phyloP scores from a whole-genome alignment of 768 basidiomycete genomes.

The Panaeolus cyanescens region DNA sequence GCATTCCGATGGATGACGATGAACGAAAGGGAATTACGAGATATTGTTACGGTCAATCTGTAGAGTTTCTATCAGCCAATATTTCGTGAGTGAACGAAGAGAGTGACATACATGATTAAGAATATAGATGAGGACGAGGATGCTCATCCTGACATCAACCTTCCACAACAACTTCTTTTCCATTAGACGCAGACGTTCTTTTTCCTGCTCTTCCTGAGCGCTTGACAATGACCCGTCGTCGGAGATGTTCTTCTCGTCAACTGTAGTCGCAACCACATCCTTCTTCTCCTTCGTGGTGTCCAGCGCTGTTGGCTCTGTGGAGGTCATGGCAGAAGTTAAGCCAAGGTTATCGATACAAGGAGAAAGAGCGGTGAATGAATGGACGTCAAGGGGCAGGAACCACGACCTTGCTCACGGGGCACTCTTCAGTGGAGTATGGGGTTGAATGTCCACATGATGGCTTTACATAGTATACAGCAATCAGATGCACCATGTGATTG shows the following conservation, averaged over 20 bases:
- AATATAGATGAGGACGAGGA: slow-evolving; percentile 55
- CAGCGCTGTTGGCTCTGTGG: neutral
- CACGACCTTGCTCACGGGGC: neutral
- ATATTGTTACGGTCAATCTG: slow-evolving; percentile 81
- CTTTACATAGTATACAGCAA: neutral
- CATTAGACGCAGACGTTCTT: slow-evolving; percentile 2
- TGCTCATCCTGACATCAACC: slow-evolving; percentile 58
- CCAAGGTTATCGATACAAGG: neutral
- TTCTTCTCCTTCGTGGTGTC: neutral
- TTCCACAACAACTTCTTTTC: slow-evolving; percentile 38
- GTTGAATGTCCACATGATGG: neutral
- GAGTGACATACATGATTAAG: slow-evolving; percentile 41
- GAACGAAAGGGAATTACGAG: slow-evolving; percentile 37
- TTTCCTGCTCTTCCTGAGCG: neutral
- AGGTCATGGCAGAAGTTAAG: neutral
- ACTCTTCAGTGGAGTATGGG: neutral
- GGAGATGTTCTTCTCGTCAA: neutral
- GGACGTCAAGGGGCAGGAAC: neutral
- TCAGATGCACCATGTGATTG: neutral
- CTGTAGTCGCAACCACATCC: neutral
- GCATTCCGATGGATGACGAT: neutral
- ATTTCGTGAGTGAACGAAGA: neutral
- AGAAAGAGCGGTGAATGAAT: neutral
- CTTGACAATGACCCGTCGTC: neutral
- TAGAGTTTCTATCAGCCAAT: neutral